Evolutionary conservation across 139 green algal genomes (phyloP).

Genomic region (Tetraselmis striata): DNA sequence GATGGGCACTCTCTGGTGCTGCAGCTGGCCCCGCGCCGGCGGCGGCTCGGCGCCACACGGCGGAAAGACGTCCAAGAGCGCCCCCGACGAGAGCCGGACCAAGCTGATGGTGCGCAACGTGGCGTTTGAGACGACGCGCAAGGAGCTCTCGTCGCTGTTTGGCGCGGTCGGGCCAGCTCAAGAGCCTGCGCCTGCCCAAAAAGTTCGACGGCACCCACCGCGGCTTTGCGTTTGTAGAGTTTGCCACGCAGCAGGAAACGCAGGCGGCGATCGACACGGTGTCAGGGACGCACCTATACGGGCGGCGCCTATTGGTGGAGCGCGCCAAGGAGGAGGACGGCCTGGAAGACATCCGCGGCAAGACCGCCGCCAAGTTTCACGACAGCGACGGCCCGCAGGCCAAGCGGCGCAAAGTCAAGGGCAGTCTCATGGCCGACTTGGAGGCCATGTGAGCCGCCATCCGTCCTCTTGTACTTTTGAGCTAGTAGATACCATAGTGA

Average conservation of each 20-base stretch:
- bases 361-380: constrained; percentile 59
- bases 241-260: constrained; percentile 70
- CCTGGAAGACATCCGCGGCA: constrained; percentile 66
- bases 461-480: no score
- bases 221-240: constrained; percentile 91
- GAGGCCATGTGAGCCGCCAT: no score
- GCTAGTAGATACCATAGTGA: no score
- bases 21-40: constrained; percentile 50
- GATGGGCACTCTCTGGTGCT: constrained; percentile 87
- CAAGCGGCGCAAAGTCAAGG: no score
- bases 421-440: no score
- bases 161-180: constrained; percentile 88
- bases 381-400: no score
- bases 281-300: constrained; percentile 86
- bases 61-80: no score
- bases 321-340: constrained; percentile 70
- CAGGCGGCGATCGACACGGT: constrained; percentile 50
- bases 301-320: constrained; percentile 81
- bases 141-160: constrained; percentile 87
- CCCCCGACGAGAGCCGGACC: no score
- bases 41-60: no score
- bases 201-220: constrained; percentile 96
- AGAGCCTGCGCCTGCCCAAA: constrained; percentile 85
- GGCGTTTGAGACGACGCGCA: constrained; percentile 91
- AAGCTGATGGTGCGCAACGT: constrained; percentile 97